Conservation (phyloP, 257 asterid species). For the Lantana camara region DNA sequence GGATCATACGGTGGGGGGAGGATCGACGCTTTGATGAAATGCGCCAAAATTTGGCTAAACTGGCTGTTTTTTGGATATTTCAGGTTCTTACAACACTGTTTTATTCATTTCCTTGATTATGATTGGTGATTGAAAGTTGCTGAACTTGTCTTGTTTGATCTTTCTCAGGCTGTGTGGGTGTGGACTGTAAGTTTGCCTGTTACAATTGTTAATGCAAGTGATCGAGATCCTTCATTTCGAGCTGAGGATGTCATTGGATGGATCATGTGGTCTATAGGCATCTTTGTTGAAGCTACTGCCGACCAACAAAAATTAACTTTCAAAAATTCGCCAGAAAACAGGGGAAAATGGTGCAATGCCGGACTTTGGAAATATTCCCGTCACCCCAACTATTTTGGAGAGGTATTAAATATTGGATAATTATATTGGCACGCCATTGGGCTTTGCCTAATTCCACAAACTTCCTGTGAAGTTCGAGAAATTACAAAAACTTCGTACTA, state of each 20-base stretch:
- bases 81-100: constrained; percentile 55
- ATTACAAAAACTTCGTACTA: no score
- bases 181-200: constrained; percentile 98
- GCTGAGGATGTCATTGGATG: constrained; percentile 80
- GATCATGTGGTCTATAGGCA: constrained; percentile 77
- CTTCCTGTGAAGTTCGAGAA: no score
- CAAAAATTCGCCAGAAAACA: constrained; percentile 67
- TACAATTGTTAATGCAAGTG: constrained; percentile 84
- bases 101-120: neutral
- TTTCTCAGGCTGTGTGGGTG: constrained; percentile 88
- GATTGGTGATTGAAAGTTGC: neutral
- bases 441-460: no score
- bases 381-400: constrained; percentile 97
- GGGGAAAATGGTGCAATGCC: constrained; percentile 83
- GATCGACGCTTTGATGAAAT: constrained; percentile 90
- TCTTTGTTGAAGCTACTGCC: constrained; percentile 71
- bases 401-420: constrained; percentile 47
- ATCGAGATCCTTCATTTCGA: constrained; percentile 59
- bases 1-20: constrained; percentile 96
- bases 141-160: neutral
- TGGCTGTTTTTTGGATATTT: constrained; percentile 82
- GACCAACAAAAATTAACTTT: constrained; percentile 86
- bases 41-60: constrained; percentile 74
- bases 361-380: constrained; percentile 97
- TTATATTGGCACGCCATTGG: no score